These are phyloP conservation scores for Thermochaetoides thermophila DNA, from an alignment of 495 filamentous ascomycete genomes.

Conservation along the genomic window DNA sequence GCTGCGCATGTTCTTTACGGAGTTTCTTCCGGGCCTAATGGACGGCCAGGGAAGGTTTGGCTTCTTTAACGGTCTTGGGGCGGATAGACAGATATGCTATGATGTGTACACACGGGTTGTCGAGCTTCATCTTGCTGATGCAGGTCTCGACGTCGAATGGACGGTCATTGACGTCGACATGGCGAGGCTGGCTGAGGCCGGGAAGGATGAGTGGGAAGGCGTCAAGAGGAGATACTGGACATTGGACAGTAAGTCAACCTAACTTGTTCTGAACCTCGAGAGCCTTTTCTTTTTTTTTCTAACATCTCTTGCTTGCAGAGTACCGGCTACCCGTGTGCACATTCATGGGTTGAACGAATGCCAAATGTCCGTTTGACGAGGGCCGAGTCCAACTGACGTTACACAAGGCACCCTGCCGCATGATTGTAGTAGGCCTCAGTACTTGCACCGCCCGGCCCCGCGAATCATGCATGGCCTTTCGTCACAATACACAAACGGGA, in stretches of 20 bases:
- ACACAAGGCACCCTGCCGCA: neutral
- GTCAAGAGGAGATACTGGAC: slow-evolving; percentile 81
- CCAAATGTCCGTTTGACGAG: neutral
- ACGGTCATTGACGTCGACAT: slow-evolving; percentile 59
- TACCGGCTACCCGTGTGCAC: slow-evolving; percentile 40
- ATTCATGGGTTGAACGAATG: slow-evolving; percentile 39
- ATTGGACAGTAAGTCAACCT: slow-evolving; percentile 41
- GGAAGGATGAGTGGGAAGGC: slow-evolving; percentile 63
- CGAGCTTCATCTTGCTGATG: slow-evolving; percentile 84
- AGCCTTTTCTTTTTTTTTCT: slow-evolving; percentile 2
- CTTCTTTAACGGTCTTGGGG: slow-evolving; percentile 93
- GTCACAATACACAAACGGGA: slow-evolving; percentile 5
- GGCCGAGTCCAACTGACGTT: neutral
- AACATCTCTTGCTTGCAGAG: slow-evolving; percentile 20
- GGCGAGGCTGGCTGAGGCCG: slow-evolving; percentile 31
- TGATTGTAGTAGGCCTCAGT: slow-evolving; percentile 11
- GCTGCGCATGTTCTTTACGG: slow-evolving; percentile 74
- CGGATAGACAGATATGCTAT: slow-evolving; percentile 82
- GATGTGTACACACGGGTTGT: slow-evolving; percentile 90
- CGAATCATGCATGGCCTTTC: neutral
- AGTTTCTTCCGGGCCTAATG: slow-evolving; percentile 67
- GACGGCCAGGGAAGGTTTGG: slow-evolving; percentile 62
- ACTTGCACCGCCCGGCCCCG: too few species aligned
- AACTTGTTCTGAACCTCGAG: neutral
- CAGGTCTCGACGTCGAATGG: slow-evolving; percentile 83